These are phyloP conservation scores for Pyrenopolyporus hunteri DNA, from an alignment of 495 filamentous ascomycete genomes.

Conservation along the genomic window DNA sequence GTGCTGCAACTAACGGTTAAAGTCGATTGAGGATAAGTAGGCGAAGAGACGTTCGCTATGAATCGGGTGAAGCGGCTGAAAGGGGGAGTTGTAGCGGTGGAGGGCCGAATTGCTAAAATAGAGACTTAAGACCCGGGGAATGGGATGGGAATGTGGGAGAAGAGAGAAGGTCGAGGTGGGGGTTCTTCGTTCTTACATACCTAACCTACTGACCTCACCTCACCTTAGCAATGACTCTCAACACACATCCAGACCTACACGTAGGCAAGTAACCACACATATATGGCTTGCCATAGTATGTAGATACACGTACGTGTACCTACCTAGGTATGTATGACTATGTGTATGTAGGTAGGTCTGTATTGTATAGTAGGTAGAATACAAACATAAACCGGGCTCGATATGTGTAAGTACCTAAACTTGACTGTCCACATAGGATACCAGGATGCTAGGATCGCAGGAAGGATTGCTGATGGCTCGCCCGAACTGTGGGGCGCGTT, in stretches of 20 bases:
- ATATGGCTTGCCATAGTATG: no score
- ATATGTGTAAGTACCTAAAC: no score
- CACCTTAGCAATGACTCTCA: neutral
- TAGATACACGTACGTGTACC: no score
- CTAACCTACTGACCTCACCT: no score
- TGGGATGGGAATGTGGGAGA: conserved; percentile 6
- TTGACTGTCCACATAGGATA: no score
- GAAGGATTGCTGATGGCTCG: conserved; percentile 23
- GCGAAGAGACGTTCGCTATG: conserved; percentile 4
- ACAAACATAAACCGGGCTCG: no score
- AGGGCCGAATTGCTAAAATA: conserved; percentile 31
- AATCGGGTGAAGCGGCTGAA: conserved; percentile 37
- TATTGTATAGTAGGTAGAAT: no score
- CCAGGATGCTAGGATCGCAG: neutral
- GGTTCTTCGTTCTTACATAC: conserved; percentile 20
- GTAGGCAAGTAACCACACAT: no score
- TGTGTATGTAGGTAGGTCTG: neutral
- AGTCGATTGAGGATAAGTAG: conserved; percentile 23
- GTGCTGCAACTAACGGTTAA: conserved; percentile 26
- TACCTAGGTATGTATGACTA: neutral
- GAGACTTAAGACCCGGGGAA: conserved; percentile 22
- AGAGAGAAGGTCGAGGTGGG: conserved; percentile 19
- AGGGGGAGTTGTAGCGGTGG: conserved; percentile 22
- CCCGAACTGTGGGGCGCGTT: conserved; percentile 33
- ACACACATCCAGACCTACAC: no score